Percentiles rank a stretch among this genome's conserved stretches.
Conservation (phyloP, 805 yeast species). For the Nakazawaea siamensis region DNA sequence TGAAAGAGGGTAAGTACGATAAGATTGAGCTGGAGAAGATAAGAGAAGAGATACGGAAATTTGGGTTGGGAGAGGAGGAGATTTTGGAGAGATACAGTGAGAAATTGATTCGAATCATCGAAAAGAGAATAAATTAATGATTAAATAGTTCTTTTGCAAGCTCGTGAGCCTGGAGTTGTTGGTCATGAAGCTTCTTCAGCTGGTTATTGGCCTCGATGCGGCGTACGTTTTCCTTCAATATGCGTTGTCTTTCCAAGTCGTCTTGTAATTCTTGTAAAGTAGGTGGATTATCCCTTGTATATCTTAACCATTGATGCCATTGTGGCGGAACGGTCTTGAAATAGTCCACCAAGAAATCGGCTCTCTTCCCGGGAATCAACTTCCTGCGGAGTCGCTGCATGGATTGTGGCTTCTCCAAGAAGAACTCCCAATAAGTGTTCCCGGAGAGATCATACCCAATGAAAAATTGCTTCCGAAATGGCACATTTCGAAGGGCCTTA, state of each 20-base stretch:
- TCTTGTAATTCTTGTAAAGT: conserved; percentile 49
- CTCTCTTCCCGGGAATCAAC: conserved; percentile 44
- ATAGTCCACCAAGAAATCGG: conserved; percentile 47
- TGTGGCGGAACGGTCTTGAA: conserved; percentile 54
- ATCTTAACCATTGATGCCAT: conserved; percentile 78
- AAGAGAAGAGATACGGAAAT: conserved; percentile 15
- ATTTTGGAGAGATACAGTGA: conserved; percentile 32
- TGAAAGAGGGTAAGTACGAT: not conserved
- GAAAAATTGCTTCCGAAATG: conserved; percentile 63
- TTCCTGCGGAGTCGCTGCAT: conserved; percentile 52
- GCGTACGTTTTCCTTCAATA: conserved; percentile 32
- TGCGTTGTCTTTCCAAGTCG: conserved; percentile 49
- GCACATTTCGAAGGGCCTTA: conserved; percentile 54
- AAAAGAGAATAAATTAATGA: conserved; percentile 15
- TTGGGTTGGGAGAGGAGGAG: conserved; percentile 16
- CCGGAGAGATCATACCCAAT: conserved; percentile 72
- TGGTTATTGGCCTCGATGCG: too few relatives aligned
- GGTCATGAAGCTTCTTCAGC: too few relatives aligned
- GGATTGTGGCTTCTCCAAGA: conserved; percentile 38
- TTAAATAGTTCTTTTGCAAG: conserved; percentile 16
- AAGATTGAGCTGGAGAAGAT: not conserved
- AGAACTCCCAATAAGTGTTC: conserved; percentile 81
- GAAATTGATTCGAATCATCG: conserved; percentile 23
- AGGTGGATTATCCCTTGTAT: conserved; percentile 54
- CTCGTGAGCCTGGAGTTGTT: conserved; percentile 14